phyloP scores from a whole-genome alignment of 2,329 filamentous ascomycete genomes.

The Sporothrix brasiliensis region DNA sequence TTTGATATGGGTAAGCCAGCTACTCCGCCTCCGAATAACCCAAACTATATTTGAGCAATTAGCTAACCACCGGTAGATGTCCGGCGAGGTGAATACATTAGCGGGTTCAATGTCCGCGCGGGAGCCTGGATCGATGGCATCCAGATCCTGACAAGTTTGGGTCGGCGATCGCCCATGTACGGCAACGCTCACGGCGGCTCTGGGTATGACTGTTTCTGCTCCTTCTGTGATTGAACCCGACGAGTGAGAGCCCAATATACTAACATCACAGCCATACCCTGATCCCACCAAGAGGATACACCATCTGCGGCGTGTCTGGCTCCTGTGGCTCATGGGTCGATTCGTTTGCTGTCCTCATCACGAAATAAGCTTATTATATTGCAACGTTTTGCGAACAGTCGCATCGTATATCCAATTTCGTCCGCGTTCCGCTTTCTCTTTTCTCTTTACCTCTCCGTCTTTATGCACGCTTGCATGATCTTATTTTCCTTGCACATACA shows the following conservation, averaged over 20 bases:
- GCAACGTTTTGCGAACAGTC: background rate
- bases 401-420: background rate
- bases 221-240: background rate
- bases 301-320: conserved; percentile 83
- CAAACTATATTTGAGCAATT: background rate
- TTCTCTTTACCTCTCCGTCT: background rate
- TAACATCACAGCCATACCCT: conserved; percentile 63
- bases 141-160: conserved; percentile 84
- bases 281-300: conserved; percentile 86
- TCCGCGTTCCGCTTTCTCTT: background rate
- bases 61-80: conserved; percentile 60
- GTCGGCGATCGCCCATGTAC: conserved; percentile 82
- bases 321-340: conserved; percentile 81
- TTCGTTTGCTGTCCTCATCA: conserved; percentile 74
- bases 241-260: conserved; percentile 20
- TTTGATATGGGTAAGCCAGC: conserved; percentile 72
- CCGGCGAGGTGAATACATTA: conserved; percentile 79
- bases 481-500: conserved; percentile 22
- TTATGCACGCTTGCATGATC: conserved; percentile 19
- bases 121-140: conserved; percentile 85
- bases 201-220: conserved; percentile 62
- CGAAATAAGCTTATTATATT: conserved; percentile 28
- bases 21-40: background rate
- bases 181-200: conserved; percentile 80
- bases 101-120: conserved; percentile 81